These are phyloP conservation scores for Neurospora africana DNA, from an alignment of 495 filamentous ascomycete genomes.

Conservation along the genomic window DNA sequence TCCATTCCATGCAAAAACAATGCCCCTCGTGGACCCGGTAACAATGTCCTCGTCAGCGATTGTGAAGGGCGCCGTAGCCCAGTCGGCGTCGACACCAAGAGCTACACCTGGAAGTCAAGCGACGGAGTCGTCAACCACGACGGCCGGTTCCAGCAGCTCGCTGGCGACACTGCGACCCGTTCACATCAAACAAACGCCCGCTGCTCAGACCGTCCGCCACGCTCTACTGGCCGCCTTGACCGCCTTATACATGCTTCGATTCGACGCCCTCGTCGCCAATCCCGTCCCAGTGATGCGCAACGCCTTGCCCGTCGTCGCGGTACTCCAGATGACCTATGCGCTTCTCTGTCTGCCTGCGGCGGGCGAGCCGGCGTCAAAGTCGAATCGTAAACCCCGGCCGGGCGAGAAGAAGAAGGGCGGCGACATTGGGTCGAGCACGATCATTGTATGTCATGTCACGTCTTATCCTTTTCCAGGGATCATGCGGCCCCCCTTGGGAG, in stretches of 20 bases:
- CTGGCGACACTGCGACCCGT: constrained; percentile 21
- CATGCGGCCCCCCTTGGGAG: neutral
- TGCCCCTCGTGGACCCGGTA: constrained; percentile 25
- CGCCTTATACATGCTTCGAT: constrained; percentile 46
- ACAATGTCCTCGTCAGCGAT: constrained; percentile 18
- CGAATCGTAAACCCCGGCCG: constrained; percentile 25
- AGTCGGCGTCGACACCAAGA: neutral
- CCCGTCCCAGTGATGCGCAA: constrained; percentile 55
- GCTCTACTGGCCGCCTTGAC: constrained; percentile 49
- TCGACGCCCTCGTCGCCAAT: constrained; percentile 56
- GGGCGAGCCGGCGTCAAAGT: constrained; percentile 29
- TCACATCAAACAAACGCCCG: constrained; percentile 19
- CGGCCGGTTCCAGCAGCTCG: constrained; percentile 9
- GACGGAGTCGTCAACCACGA: neutral
- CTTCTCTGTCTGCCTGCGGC: constrained; percentile 63
- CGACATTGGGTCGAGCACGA: constrained; percentile 16
- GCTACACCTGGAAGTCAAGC: neutral
- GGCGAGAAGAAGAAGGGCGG: constrained; percentile 31
- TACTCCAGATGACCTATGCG: constrained; percentile 58
- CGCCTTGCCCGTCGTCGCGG: constrained; percentile 49
- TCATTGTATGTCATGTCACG: constrained; percentile 23
- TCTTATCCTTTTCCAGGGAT: neutral
- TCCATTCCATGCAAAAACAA: constrained; percentile 1
- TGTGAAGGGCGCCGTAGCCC: constrained; percentile 9
- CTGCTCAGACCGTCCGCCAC: constrained; percentile 22